These are phyloP conservation scores for Malus domestica DNA, from an alignment of 306 rosid species.

Conservation along the genomic window DNA sequence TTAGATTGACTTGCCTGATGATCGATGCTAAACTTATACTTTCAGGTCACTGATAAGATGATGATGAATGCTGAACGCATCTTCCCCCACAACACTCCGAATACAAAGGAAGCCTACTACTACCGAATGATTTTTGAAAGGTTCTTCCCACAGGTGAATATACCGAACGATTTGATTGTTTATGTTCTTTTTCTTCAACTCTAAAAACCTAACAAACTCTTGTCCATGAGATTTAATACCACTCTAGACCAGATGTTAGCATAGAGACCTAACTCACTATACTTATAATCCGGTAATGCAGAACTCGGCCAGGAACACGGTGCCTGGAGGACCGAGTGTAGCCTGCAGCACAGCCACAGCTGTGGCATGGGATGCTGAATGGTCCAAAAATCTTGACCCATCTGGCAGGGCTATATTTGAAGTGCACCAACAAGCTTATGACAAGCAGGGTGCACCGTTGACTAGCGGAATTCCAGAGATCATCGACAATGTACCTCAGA, in stretches of 20 bases:
- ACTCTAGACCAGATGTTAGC: background rate
- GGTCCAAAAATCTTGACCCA: slow-evolving; percentile 86
- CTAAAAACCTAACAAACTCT: background rate
- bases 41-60: slow-evolving; percentile 78
- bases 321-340: slow-evolving; percentile 89
- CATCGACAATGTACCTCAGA: slow-evolving; percentile 36
- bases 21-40: background rate
- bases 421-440: slow-evolving; percentile 74
- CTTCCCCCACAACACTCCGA: slow-evolving; percentile 86
- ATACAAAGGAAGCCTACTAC: slow-evolving; percentile 82
- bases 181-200: background rate
- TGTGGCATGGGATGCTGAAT: slow-evolving; percentile 82
- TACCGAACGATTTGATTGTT: background rate
- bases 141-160: slow-evolving; percentile 80
- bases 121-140: slow-evolving; percentile 92
- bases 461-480: slow-evolving; percentile 37
- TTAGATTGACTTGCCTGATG: slow-evolving; percentile 1
- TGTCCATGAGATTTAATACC: background rate
- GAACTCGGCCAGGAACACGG: slow-evolving; percentile 80
- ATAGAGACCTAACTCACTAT: background rate
- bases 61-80: slow-evolving; percentile 71
- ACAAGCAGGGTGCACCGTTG: slow-evolving; percentile 16
- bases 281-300: slow-evolving; percentile 21
- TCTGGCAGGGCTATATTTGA: slow-evolving; percentile 94
- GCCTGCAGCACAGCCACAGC: slow-evolving; percentile 98